Percentiles rank a stretch among this genome's conserved stretches.
Evolutionary conservation across 140 eudicot genomes (phyloP).

Genomic region (Stevia rebaudiana): DNA sequence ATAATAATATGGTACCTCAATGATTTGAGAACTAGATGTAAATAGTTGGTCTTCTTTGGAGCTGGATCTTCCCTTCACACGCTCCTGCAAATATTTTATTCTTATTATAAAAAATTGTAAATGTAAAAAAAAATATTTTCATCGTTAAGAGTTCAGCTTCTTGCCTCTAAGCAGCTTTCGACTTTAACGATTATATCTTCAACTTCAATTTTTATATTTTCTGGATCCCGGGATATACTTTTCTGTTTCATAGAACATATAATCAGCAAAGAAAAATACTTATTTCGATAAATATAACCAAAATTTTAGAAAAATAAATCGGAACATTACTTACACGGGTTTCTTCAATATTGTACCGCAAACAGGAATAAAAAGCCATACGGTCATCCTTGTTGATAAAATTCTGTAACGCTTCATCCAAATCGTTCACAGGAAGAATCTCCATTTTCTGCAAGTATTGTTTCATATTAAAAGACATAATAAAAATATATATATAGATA

Average conservation of each 20-base stretch:
- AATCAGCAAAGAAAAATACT: constrained; percentile 3
- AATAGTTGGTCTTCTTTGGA: constrained; percentile 46
- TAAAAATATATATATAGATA: neutral
- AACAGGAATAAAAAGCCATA: constrained; percentile 73
- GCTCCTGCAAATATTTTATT: constrained; percentile 42
- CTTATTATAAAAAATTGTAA: neutral
- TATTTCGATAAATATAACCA: neutral
- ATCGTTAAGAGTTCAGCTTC: constrained; percentile 19
- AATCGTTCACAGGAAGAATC: constrained; percentile 90
- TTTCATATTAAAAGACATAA: neutral
- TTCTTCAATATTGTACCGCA: constrained; percentile 89
- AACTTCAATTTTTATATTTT: constrained; percentile 46
- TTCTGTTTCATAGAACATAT: constrained; percentile 37
- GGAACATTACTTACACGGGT: constrained; percentile 60
- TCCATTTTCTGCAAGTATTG: constrained; percentile 78
- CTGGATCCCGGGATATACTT: constrained; percentile 70
- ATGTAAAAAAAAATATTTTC: neutral
- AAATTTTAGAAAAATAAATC: neutral
- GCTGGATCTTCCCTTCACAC: constrained; percentile 66
- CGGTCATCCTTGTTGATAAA: constrained; percentile 90
- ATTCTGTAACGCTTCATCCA: constrained; percentile 90
- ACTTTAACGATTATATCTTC: constrained; percentile 82
- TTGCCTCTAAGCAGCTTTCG: constrained; percentile 88
- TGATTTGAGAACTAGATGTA: constrained; percentile 47
- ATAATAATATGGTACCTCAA: constrained; percentile 37